Percentiles rank a stretch among this genome's conserved stretches.
phyloP scores from a whole-genome alignment of 495 filamentous ascomycete species.

The Trichoderma reesei region DNA sequence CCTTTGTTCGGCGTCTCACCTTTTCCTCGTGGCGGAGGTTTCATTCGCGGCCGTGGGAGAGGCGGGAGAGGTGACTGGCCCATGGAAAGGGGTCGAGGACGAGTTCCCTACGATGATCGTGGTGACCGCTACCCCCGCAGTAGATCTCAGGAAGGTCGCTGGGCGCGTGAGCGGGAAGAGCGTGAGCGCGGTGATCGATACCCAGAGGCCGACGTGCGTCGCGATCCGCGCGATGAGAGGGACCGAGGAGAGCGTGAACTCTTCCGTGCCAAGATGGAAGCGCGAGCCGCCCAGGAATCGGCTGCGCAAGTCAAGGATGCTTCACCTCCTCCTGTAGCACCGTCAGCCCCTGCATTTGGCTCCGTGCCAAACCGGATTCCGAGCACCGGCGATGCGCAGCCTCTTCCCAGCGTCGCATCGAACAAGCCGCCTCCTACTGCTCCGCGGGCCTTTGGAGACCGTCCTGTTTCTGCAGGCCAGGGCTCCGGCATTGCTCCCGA shows the following conservation, averaged over 20 bases:
- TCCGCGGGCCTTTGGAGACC: slow-evolving; percentile 39
- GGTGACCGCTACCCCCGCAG: slow-evolving; percentile 45
- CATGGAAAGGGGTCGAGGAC: slow-evolving; percentile 49
- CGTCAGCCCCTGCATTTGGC: slow-evolving; percentile 75
- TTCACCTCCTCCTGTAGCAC: slow-evolving; percentile 67
- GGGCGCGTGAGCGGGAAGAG: slow-evolving; percentile 40
- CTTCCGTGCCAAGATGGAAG: slow-evolving; percentile 33
- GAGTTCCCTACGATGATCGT: slow-evolving; percentile 52
- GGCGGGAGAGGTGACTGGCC: slow-evolving; percentile 63
- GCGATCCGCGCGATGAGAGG: slow-evolving; percentile 46
- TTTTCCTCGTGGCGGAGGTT: slow-evolving; percentile 46
- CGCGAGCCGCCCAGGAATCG: slow-evolving; percentile 33
- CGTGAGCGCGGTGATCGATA: slow-evolving; percentile 37
- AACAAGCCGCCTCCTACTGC: slow-evolving; percentile 40
- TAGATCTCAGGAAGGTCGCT: slow-evolving; percentile 59
- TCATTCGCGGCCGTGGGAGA: slow-evolving; percentile 28
- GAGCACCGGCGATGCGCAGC: slow-evolving; percentile 16
- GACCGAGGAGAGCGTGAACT: slow-evolving; percentile 45
- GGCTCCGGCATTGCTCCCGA: slow-evolving; percentile 17
- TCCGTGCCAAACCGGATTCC: slow-evolving; percentile 42
- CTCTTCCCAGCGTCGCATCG: not conserved
- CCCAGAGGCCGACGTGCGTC: slow-evolving; percentile 35
- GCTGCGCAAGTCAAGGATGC: slow-evolving; percentile 32
- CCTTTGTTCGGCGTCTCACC: slow-evolving; percentile 38
- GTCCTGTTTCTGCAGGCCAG: slow-evolving; percentile 28